Conservation (phyloP, 176 grass and related monocot species). For the Carex cristatella region DNA sequence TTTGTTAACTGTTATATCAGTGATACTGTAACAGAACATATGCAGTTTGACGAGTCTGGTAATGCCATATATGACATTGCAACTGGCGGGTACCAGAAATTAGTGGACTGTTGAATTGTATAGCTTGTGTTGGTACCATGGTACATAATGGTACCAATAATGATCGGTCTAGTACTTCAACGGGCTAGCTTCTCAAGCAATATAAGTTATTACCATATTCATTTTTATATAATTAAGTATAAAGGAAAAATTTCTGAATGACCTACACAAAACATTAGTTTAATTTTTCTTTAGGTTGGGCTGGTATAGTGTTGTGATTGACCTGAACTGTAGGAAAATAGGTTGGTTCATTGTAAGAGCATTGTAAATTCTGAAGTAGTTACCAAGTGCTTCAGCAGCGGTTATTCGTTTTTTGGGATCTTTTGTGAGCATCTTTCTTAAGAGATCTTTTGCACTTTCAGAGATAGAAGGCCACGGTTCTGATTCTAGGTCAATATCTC, state of each 20-base stretch:
- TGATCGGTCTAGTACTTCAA: background rate
- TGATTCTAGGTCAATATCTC: slow-evolving; percentile 18
- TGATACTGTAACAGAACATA: background rate
- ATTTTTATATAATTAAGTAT: background rate
- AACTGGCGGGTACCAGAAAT: background rate
- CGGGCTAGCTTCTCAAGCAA: background rate
- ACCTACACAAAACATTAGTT: background rate
- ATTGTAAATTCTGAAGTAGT: background rate
- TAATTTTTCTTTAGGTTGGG: background rate
- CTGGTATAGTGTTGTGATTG: background rate
- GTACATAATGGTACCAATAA: background rate
- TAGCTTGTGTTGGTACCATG: background rate
- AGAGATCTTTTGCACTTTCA: slow-evolving; percentile 31
- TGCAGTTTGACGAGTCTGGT: background rate
- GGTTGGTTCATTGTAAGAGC: background rate
- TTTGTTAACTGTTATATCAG: background rate
- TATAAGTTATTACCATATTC: background rate
- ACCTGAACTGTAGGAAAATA: background rate
- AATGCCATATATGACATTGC: background rate
- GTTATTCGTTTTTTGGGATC: slow-evolving; percentile 33
- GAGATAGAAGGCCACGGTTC: slow-evolving; percentile 37
- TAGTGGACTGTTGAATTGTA: background rate
- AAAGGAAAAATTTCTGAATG: background rate
- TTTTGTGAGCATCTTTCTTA: slow-evolving; percentile 37
- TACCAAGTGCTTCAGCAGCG: slow-evolving; percentile 25